phyloP scores from a whole-genome alignment of 1,284 basidiomycete genomes.

The Moesziomyces sp. region DNA sequence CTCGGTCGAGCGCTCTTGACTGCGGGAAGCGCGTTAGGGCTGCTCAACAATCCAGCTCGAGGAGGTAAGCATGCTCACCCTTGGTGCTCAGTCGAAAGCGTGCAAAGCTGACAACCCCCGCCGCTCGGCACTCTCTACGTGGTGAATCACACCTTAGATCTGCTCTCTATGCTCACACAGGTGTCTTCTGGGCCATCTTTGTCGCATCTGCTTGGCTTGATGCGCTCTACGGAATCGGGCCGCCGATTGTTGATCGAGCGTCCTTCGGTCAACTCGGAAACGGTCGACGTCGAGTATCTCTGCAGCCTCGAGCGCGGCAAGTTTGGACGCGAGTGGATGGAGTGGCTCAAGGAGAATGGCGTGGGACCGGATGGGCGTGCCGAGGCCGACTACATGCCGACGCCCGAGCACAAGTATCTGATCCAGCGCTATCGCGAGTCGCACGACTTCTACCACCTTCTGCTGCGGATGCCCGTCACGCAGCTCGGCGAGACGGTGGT shows the following conservation, averaged over 20 bases:
- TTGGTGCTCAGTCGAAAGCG: conserved; percentile 9
- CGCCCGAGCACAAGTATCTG: conserved; percentile 77
- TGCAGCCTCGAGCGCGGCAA: conserved; percentile 81
- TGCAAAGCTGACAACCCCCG: neutral
- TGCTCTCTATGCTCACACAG: conserved; percentile 58
- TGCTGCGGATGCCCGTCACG: conserved; percentile 86
- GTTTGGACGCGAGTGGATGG: conserved; percentile 86
- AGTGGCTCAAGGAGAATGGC: conserved; percentile 88
- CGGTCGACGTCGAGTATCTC: conserved; percentile 77
- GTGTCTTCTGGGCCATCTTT: conserved; percentile 73
- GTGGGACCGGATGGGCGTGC: conserved; percentile 96
- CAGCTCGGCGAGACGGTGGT: conserved; percentile 93
- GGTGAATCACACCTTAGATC: neutral
- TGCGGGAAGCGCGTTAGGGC: conserved; percentile 84
- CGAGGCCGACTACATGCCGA: conserved; percentile 78
- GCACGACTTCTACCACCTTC: conserved; percentile 92
- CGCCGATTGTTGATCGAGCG: conserved; percentile 80
- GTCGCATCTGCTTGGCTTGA: conserved; percentile 80
- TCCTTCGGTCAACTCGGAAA: conserved; percentile 82
- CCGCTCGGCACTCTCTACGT: neutral
- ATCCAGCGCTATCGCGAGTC: conserved; percentile 98
- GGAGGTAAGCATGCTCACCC: conserved; percentile 74
- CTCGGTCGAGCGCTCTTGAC: conserved; percentile 75
- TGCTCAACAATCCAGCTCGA: conserved; percentile 82
- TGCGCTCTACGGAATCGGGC: conserved; percentile 76